These are phyloP conservation scores for Purshia tridentata DNA, from an alignment of 306 rosid genomes.

Conservation along the genomic window DNA sequence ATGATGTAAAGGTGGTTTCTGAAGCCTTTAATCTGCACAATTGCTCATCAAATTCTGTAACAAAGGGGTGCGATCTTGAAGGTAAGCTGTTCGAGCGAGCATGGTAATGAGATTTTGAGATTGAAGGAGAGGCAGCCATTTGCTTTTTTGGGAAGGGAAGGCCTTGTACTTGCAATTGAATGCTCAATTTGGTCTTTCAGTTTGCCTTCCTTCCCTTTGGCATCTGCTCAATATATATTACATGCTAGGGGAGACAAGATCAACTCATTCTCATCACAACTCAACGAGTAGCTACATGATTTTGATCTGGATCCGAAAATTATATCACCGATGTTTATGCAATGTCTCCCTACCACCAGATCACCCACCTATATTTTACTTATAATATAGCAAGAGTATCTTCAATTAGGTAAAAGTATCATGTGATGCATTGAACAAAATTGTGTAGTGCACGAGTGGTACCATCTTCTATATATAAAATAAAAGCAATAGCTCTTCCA, in stretches of 20 bases:
- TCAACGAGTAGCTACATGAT: neutral
- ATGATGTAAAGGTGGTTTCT: constrained; percentile 17
- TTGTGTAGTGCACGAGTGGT: neutral
- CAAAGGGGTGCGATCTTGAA: constrained; percentile 26
- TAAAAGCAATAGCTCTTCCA: neutral
- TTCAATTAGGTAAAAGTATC: neutral
- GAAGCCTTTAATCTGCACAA: constrained; percentile 21
- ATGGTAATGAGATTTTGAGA: constrained; percentile 8
- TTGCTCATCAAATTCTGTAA: constrained; percentile 23
- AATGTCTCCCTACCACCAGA: constrained; percentile 27
- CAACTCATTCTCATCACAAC: constrained; percentile 2
- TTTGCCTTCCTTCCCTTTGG: neutral
- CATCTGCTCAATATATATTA: constrained; percentile 13
- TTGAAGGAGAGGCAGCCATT: constrained; percentile 10
- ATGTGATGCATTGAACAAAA: neutral
- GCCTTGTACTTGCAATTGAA: neutral
- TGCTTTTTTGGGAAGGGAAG: neutral
- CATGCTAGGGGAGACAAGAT: neutral
- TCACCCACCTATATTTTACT: constrained; percentile 3
- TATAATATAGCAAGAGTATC: neutral
- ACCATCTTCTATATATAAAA: neutral
- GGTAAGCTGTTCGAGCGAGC: constrained; percentile 29
- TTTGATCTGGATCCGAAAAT: constrained; percentile 8
- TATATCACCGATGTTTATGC: constrained; percentile 18
- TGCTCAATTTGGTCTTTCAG: neutral